phyloP scores from a whole-genome alignment of 2,329 filamentous ascomycete genomes.

The Venturia carpophila region DNA sequence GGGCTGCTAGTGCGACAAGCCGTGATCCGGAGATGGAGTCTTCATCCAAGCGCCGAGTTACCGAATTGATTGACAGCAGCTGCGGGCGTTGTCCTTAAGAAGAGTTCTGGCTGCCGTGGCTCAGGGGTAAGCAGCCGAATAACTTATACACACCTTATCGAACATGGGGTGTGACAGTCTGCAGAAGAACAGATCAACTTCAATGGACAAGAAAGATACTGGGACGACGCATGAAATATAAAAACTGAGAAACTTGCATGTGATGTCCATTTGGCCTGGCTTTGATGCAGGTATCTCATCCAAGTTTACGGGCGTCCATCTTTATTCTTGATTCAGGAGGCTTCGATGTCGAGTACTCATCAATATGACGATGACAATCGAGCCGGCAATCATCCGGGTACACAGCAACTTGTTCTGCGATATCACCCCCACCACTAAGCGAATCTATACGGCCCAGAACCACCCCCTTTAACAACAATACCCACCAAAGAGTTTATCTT shows the following conservation, averaged over 20 bases:
- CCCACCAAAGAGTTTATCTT: background rate
- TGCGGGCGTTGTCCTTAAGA: background rate
- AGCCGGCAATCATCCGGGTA: background rate
- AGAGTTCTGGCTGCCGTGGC: background rate
- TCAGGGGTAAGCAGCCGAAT: background rate
- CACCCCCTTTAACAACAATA: background rate
- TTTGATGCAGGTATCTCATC: background rate
- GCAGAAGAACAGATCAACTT: background rate
- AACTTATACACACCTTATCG: background rate
- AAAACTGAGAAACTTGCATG: background rate
- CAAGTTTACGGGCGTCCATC: background rate
- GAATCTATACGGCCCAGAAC: background rate
- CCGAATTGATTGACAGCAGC: background rate
- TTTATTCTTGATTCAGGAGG: background rate
- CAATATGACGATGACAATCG: background rate
- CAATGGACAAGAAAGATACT: background rate
- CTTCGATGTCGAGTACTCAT: background rate
- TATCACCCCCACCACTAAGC: constrained; percentile 7
- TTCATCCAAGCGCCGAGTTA: background rate
- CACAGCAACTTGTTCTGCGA: background rate
- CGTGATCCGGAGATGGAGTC: background rate
- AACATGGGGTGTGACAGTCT: background rate
- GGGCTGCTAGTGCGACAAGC: background rate
- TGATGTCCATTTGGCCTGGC: background rate
- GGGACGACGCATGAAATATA: background rate